These are phyloP conservation scores for Clarkia xantiana DNA, from an alignment of 345 rosid species.

Conservation along the genomic window DNA sequence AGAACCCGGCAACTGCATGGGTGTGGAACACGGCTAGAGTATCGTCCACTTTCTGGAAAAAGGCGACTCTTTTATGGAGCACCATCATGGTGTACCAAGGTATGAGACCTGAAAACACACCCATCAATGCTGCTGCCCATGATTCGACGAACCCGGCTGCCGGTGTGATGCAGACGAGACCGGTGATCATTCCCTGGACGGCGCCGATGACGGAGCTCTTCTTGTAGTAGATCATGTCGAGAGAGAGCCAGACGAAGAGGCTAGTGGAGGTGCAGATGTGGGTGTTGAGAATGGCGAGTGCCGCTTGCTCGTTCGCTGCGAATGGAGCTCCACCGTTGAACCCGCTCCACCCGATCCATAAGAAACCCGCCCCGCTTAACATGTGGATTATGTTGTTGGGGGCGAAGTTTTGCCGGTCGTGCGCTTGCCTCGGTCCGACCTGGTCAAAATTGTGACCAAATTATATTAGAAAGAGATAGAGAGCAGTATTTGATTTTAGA, in stretches of 20 bases:
- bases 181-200: constrained; percentile 55
- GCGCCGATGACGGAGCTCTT: constrained; percentile 63
- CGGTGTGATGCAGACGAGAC: constrained; percentile 59
- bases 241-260: constrained; percentile 38
- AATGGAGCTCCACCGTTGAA: constrained; percentile 57
- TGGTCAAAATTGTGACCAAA: constrained; percentile 4
- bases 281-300: constrained; percentile 40
- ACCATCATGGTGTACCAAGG: constrained; percentile 55
- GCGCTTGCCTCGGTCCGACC: constrained; percentile 49
- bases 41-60: constrained; percentile 53
- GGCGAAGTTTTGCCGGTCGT: constrained; percentile 45
- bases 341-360: constrained; percentile 62
- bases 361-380: constrained; percentile 52
- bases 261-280: constrained; percentile 47
- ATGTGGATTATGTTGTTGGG: constrained; percentile 58
- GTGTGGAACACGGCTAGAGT: constrained; percentile 51
- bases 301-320: constrained; percentile 15
- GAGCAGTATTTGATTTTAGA: too few species aligned
- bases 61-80: constrained; percentile 27
- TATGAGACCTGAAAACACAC: constrained; percentile 25
- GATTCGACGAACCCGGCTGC: constrained; percentile 38
- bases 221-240: constrained; percentile 41
- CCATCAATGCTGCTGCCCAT: constrained; percentile 53
- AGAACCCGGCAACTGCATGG: constrained; percentile 46
- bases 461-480: too few species aligned